Base-by-base conservation (phyloP, 2,329 filamentous ascomycete genomes). In the Clarireedia paspali region DNA sequence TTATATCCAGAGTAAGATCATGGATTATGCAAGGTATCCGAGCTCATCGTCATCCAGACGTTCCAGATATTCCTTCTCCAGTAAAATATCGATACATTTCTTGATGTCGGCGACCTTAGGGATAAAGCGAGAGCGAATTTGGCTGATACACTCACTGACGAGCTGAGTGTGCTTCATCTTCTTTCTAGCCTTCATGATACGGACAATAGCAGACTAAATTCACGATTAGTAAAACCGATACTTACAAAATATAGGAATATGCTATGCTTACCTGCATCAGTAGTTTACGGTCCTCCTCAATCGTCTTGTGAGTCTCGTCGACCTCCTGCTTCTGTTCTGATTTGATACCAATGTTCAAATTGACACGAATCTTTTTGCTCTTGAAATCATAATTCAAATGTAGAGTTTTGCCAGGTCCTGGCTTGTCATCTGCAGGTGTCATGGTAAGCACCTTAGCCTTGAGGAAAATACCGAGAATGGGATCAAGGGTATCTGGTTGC, bases 161-260 rank as follows among this genome's bases (percentile, higher is more conserved):
- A 99, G 85, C 69, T 94, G 88, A 59, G 87, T 85, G 74, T 99
- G 92, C 82, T 96, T 97, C 89, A 97, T 95, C 76, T 87, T 89
- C 84, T 99, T 97, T 59, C 94, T 87, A 3, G 92, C 95, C 78
- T 99, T 99, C 94, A 99, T 99, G 76, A 99, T 96, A 68, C 94
- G 89, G 56, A 99, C 94, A 71, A 99, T 97, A 24, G 92, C 91
- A 60, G 94, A 97, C 92, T 99, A 63, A 55, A 50, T 60, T 14
- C 24, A 51, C 39, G 61, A 14, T 74, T 69, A 74, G 60, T 58
- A 56, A 60, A 44, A 44, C 56, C 62, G 14, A 3, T 5, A 34
- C 56, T 40, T 46, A 2, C 17, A 23, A 44, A 47, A 26, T 30
- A 47, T 10, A 30, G 6, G 40, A 45, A 17, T 55, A 5, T 6